A percentile compares a stretch with the other conserved stretches of the same genome.
Conservation (phyloP, 2,329 filamentous ascomycete species). For the Blastomyces emzantsi region DNA sequence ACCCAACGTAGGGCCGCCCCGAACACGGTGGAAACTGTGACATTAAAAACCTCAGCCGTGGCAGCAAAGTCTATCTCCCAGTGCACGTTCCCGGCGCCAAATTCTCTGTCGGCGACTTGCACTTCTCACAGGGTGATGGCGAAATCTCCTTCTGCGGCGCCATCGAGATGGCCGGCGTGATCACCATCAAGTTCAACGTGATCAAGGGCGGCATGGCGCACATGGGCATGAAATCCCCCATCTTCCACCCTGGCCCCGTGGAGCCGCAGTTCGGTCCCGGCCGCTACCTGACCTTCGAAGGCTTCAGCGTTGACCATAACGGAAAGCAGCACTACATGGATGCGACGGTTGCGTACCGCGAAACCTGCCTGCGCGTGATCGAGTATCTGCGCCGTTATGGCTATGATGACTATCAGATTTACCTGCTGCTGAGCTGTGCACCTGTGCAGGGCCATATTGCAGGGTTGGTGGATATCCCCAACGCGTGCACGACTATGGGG, state of each 20-base stretch:
- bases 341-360: slow-evolving; percentile 74
- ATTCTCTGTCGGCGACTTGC: slow-evolving; percentile 81
- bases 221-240: slow-evolving; percentile 68
- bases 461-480: slow-evolving; percentile 83
- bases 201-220: slow-evolving; percentile 71
- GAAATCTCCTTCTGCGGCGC: slow-evolving; percentile 85
- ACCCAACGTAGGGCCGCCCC: slow-evolving; percentile 48
- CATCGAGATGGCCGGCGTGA: slow-evolving; percentile 89
- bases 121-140: slow-evolving; percentile 81
- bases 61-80: slow-evolving; percentile 75
- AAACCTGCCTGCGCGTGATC: slow-evolving; percentile 67
- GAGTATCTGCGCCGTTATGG: slow-evolving; percentile 70
- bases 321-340: slow-evolving; percentile 89
- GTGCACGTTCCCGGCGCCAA: slow-evolving; percentile 81
- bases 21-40: slow-evolving; percentile 89
- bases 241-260: slow-evolving; percentile 79
- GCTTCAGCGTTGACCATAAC: slow-evolving; percentile 78
- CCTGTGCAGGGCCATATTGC: slow-evolving; percentile 83
- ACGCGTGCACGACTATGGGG: slow-evolving; percentile 81
- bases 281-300: slow-evolving; percentile 75
- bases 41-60: slow-evolving; percentile 75
- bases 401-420: slow-evolving; percentile 67
- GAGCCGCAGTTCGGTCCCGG: slow-evolving; percentile 81
- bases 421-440: slow-evolving; percentile 74
- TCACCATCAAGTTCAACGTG: slow-evolving; percentile 82